Conservation (phyloP, 2,329 filamentous ascomycete species). For the Paecilomyces formosus region DNA sequence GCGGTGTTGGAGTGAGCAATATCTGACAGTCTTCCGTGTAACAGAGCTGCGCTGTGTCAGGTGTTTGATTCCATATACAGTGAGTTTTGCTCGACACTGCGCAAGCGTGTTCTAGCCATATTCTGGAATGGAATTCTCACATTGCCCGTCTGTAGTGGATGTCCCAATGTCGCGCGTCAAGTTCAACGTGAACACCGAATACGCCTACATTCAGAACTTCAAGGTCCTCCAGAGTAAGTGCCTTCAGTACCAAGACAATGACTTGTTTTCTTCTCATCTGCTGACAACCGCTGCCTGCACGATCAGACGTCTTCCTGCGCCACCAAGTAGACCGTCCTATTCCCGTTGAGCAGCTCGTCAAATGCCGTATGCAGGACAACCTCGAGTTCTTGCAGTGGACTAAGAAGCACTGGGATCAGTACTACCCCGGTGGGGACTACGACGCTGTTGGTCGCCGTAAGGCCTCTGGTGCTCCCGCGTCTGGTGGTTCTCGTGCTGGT, state of each 20-base stretch:
- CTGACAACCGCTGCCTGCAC: constrained; percentile 1
- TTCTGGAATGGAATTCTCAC: constrained; percentile 5
- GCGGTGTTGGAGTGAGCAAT: constrained; percentile 4
- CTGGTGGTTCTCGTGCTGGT: constrained; percentile 44
- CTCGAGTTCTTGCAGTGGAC: constrained; percentile 97
- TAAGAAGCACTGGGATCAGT: constrained; percentile 96
- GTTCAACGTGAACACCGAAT: constrained; percentile 97
- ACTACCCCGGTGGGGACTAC: constrained; percentile 96
- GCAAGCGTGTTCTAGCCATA: background rate
- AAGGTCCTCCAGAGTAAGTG: constrained; percentile 87
- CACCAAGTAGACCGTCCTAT: constrained; percentile 86
- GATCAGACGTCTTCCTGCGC: constrained; percentile 67
- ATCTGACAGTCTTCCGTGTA: constrained; percentile 6
- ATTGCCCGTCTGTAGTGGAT: constrained; percentile 50
- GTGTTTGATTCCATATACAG: constrained; percentile 97
- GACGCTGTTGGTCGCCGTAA: constrained; percentile 82
- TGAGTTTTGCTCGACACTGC: constrained; percentile 28
- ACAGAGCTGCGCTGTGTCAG: constrained; percentile 88
- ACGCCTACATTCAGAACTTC: constrained; percentile 97
- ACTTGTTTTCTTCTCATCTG: constrained; percentile 1
- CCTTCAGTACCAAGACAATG: background rate
- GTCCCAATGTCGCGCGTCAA: constrained; percentile 93
- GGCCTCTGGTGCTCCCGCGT: constrained; percentile 56
- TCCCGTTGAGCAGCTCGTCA: constrained; percentile 79
- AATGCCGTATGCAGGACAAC: constrained; percentile 99